Percentiles rank a stretch among this genome's conserved stretches.
Conservation (phyloP, 1,284 basidiomycete genomes). For the Anthracocystis walkeri region DNA sequence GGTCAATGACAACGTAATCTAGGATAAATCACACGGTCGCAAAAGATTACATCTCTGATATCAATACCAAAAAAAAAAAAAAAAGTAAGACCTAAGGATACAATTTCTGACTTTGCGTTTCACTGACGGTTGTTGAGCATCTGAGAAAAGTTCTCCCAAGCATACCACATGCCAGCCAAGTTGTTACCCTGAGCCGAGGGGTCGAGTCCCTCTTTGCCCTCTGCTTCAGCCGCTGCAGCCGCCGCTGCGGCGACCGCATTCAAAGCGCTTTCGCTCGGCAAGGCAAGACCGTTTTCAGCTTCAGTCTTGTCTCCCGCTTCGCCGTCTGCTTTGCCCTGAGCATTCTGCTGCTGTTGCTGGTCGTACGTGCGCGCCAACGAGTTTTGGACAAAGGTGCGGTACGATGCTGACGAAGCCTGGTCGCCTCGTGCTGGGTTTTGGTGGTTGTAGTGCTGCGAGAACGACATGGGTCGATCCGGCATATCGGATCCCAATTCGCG, state of each 20-base stretch:
- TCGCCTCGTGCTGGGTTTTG: slow-evolving; percentile 41
- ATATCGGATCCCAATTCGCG: slow-evolving; percentile 26
- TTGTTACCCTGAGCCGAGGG: slow-evolving; percentile 39
- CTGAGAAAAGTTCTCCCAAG: slow-evolving; percentile 55
- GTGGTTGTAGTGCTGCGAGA: slow-evolving; percentile 57
- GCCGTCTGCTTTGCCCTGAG: slow-evolving; percentile 16
- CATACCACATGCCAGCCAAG: slow-evolving; percentile 47
- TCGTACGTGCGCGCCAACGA: slow-evolving; percentile 50
- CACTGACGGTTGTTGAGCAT: slow-evolving; percentile 57
- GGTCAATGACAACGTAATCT: neutral
- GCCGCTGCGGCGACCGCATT: slow-evolving; percentile 47
- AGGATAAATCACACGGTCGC: neutral
- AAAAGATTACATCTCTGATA: slow-evolving; percentile 1
- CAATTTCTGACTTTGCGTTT: slow-evolving; percentile 3
- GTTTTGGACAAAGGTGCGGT: slow-evolving; percentile 46
- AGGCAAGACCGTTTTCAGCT: slow-evolving; percentile 23
- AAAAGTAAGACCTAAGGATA: slow-evolving; percentile 19
- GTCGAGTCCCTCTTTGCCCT: slow-evolving; percentile 33
- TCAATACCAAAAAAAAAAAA: neutral
- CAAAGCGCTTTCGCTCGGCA: slow-evolving; percentile 46
- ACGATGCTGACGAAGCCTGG: slow-evolving; percentile 40
- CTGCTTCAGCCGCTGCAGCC: slow-evolving; percentile 28
- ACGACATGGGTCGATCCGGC: slow-evolving; percentile 54
- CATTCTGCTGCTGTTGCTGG: slow-evolving; percentile 37
- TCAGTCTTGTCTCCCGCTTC: slow-evolving; percentile 16